These are phyloP conservation scores for Cyamopsis tetragonoloba DNA, from an alignment of 306 rosid species.

Conservation along the genomic window DNA sequence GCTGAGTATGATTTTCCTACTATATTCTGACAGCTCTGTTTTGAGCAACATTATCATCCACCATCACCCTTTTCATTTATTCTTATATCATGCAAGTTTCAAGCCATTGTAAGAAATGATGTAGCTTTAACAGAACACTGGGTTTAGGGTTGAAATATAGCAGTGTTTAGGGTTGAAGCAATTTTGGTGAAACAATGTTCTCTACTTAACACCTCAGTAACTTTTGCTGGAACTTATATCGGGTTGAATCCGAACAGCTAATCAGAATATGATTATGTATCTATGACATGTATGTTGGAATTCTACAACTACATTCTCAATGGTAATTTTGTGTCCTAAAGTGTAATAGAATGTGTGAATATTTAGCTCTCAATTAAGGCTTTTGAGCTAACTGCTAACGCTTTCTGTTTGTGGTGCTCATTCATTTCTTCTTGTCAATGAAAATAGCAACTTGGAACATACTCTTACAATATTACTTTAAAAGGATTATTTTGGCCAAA, in stretches of 20 bases:
- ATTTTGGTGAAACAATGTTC: neutral
- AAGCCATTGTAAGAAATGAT: neutral
- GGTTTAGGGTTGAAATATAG: too few species aligned
- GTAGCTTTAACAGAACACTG: neutral
- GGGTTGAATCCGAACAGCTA: neutral
- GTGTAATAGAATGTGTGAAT: neutral
- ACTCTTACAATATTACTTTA: neutral
- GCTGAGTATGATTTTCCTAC: neutral
- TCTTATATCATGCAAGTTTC: slow-evolving; percentile 5
- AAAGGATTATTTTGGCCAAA: neutral
- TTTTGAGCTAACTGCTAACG: neutral
- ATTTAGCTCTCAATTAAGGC: neutral
- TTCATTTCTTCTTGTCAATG: neutral
- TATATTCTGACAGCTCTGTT: neutral
- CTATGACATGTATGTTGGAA: neutral
- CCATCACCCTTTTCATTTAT: neutral
- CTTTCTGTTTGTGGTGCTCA: neutral
- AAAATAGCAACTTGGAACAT: neutral
- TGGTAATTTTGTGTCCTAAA: neutral
- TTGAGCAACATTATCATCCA: neutral
- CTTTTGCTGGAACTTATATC: neutral
- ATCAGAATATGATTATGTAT: neutral
- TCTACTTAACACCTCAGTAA: neutral
- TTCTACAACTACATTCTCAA: neutral
- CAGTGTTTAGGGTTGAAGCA: too few species aligned